phyloP scores from a whole-genome alignment of 768 basidiomycete species.

The Crepidotus variabilis region DNA sequence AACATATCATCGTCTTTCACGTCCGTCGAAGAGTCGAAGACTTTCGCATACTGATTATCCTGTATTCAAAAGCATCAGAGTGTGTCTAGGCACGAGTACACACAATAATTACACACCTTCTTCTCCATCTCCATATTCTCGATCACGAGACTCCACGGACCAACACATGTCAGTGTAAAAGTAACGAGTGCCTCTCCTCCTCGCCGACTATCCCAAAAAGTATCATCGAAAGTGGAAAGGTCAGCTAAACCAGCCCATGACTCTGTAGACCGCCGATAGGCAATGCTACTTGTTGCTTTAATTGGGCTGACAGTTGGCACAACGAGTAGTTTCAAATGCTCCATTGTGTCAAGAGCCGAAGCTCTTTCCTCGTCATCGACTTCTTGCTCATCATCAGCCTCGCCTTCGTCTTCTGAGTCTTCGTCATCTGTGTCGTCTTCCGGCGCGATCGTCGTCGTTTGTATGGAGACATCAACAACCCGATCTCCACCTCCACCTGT shows the following conservation, averaged over 20 bases:
- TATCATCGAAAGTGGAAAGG: constrained; percentile 47
- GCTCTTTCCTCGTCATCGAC: constrained; percentile 16
- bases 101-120: constrained; percentile 33
- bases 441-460: constrained; percentile 38
- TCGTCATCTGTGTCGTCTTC: constrained; percentile 4
- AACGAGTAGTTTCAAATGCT: constrained; percentile 62
- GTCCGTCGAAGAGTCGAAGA: constrained; percentile 54
- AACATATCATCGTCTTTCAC: constrained; percentile 36
- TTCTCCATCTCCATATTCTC: constrained; percentile 43
- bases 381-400: not conserved
- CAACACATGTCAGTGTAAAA: constrained; percentile 47
- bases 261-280: constrained; percentile 43
- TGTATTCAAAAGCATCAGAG: constrained; percentile 17
- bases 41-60: constrained; percentile 40
- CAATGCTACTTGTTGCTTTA: constrained; percentile 45
- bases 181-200: constrained; percentile 57
- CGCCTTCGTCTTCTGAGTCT: constrained; percentile 17
- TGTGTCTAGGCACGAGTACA: not conserved
- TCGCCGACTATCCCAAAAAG: constrained; percentile 46
- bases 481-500: constrained; percentile 66
- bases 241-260: constrained; percentile 47
- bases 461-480: constrained; percentile 77
- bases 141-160: constrained; percentile 55
- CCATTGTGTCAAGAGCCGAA: constrained; percentile 36
- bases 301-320: constrained; percentile 70